Evolutionary conservation across 2,329 filamentous ascomycete species (phyloP).

Genomic region (Hortaea sp.): DNA sequence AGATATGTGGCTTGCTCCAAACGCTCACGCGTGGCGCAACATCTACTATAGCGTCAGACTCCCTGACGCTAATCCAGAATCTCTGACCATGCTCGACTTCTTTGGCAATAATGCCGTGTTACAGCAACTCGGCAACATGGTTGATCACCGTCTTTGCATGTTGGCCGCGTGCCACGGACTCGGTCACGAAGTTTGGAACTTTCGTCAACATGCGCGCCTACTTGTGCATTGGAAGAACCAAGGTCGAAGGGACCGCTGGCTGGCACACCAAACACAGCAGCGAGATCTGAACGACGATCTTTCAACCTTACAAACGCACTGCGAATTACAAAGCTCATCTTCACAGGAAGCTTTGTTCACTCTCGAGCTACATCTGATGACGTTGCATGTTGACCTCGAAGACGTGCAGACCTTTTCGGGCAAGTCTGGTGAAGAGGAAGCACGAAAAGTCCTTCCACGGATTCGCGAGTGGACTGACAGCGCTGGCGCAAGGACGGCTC

Average conservation of each 20-base stretch:
- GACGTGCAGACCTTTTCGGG: slow-evolving; percentile 56
- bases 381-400: slow-evolving; percentile 51
- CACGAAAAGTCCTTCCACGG: slow-evolving; percentile 45
- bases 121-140: slow-evolving; percentile 36
- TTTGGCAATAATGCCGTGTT: slow-evolving; percentile 10
- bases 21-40: slow-evolving; percentile 52
- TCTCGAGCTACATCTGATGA: slow-evolving; percentile 46
- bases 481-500: slow-evolving; percentile 43
- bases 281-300: slow-evolving; percentile 15
- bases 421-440: slow-evolving; percentile 54
- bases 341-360: slow-evolving; percentile 24
- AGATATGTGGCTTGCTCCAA: slow-evolving; percentile 54
- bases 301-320: slow-evolving; percentile 9
- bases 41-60: slow-evolving; percentile 36
- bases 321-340: slow-evolving; percentile 12
- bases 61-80: slow-evolving; percentile 21
- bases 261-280: slow-evolving; percentile 15
- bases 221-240: slow-evolving; percentile 14
- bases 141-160: slow-evolving; percentile 44
- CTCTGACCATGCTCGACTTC: slow-evolving; percentile 42
- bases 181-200: slow-evolving; percentile 45
- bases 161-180: slow-evolving; percentile 54
- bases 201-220: slow-evolving; percentile 38
- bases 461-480: slow-evolving; percentile 48
- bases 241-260: slow-evolving; percentile 13